Percentiles rank a stretch among this genome's conserved stretches.
Conservation (phyloP, 306 rosid species). For the Fragaria iinumae region DNA sequence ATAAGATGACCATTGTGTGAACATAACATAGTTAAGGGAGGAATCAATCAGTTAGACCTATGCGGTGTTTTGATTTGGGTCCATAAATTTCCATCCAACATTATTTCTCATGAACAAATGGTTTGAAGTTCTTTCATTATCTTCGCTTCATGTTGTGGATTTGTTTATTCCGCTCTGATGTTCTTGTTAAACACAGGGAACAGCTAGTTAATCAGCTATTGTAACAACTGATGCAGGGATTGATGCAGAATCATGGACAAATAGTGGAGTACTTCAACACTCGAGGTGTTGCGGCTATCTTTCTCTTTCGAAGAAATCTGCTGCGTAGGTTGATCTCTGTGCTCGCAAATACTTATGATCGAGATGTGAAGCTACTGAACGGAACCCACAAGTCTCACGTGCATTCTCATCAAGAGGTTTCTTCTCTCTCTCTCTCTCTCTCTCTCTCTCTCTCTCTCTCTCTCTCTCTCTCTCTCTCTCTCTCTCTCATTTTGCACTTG, state of each 20-base stretch:
- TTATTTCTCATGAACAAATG: background rate
- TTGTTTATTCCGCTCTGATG: slow-evolving; percentile 14
- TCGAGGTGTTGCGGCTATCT: slow-evolving; percentile 75
- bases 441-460: slow-evolving; percentile 1
- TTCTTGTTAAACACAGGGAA: background rate
- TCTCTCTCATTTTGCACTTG: background rate
- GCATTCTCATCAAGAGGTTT: slow-evolving; percentile 90
- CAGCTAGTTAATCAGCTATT: slow-evolving; percentile 3
- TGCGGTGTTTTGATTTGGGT: background rate
- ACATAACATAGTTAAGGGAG: slow-evolving; percentile 1
- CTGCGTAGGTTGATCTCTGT: slow-evolving; percentile 91
- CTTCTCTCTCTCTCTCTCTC: slow-evolving; percentile 9
- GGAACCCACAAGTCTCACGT: slow-evolving; percentile 99
- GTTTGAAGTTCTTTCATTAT: background rate
- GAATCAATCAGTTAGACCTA: background rate
- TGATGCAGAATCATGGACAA: slow-evolving; percentile 80
- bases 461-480: slow-evolving; percentile 18
- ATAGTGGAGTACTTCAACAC: slow-evolving; percentile 71
- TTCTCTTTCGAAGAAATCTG: slow-evolving; percentile 95
- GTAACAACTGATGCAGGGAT: slow-evolving; percentile 56
- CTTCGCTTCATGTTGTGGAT: background rate
- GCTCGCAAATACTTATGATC: slow-evolving; percentile 80
- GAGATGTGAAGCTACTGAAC: slow-evolving; percentile 63
- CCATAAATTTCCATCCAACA: background rate
- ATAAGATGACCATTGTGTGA: background rate